These are phyloP conservation scores for Amanita phalloides DNA, from an alignment of 768 basidiomycete genomes.

Conservation along the genomic window DNA sequence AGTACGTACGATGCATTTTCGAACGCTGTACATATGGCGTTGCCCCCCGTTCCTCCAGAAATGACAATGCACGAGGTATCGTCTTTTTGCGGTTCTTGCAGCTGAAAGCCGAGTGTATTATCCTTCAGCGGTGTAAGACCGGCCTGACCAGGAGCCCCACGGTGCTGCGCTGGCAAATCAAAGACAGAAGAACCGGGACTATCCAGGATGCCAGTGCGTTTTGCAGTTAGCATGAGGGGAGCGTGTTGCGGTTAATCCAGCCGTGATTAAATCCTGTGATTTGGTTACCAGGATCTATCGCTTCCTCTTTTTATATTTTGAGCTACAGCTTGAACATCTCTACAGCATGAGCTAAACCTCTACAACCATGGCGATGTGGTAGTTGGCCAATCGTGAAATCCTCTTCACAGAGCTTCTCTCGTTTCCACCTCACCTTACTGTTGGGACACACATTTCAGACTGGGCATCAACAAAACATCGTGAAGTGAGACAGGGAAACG, in stretches of 20 bases:
- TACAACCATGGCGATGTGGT: too few species aligned
- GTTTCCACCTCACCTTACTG: too few species aligned
- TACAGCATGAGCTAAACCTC: neutral
- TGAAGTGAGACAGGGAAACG: neutral
- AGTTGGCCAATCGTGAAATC: too few species aligned
- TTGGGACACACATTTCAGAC: too few species aligned
- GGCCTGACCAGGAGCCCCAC: neutral
- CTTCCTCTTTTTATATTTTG: slow-evolving; percentile 44
- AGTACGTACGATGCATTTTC: slow-evolving; percentile 70
- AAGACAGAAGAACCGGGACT: slow-evolving; percentile 70
- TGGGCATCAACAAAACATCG: too few species aligned
- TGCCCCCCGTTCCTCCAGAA: slow-evolving; percentile 93
- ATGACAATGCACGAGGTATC: slow-evolving; percentile 57
- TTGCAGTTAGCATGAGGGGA: slow-evolving; percentile 8
- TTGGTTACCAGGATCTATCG: slow-evolving; percentile 36
- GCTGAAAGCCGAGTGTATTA: neutral
- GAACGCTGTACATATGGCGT: slow-evolving; percentile 84
- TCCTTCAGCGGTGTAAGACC: neutral
- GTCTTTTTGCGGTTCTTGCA: slow-evolving; percentile 1
- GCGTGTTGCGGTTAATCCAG: neutral
- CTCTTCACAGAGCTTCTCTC: too few species aligned
- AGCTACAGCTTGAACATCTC: slow-evolving; percentile 32
- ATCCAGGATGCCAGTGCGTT: slow-evolving; percentile 15
- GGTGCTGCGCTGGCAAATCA: slow-evolving; percentile 48
- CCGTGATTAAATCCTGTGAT: neutral